A percentile compares a stretch with the other conserved stretches of the same genome.
These are phyloP conservation scores for Fusarium continuum DNA, from an alignment of 2,329 filamentous ascomycete species.

Conservation along the genomic window DNA sequence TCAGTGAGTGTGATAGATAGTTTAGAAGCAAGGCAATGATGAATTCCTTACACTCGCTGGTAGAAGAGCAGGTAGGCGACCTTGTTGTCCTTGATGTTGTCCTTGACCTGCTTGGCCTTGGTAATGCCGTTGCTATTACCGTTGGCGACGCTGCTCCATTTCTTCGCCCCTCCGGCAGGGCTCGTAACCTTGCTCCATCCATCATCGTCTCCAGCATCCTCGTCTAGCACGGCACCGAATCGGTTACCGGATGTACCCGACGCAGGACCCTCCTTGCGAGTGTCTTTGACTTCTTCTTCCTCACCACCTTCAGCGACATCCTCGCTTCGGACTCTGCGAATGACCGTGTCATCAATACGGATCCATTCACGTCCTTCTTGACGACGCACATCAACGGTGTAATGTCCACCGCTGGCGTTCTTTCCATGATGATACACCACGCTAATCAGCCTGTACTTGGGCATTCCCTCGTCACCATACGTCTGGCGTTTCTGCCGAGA, in stretches of 20 bases:
- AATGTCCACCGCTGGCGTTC: conserved; percentile 94
- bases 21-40: conserved; percentile 1
- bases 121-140: conserved; percentile 64
- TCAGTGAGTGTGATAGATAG: conserved; percentile 29
- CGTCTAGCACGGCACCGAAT: conserved; percentile 75
- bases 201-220: conserved; percentile 71
- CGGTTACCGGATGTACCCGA: conserved; percentile 69
- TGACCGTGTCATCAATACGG: conserved; percentile 90
- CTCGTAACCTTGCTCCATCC: conserved; percentile 85
- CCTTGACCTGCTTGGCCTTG: conserved; percentile 67
- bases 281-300: conserved; percentile 77
- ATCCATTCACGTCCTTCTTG: conserved; percentile 98
- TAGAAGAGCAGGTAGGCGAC: conserved; percentile 98
- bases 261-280: conserved; percentile 38
- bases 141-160: conserved; percentile 74
- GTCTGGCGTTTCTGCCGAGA: conserved; percentile 75
- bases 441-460: conserved; percentile 85
- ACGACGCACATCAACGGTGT: conserved; percentile 94
- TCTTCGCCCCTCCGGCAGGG: conserved; percentile 71
- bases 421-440: conserved; percentile 98
- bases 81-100: conserved; percentile 87
- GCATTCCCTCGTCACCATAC: conserved; percentile 72
- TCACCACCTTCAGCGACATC: conserved; percentile 88
- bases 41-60: conserved; percentile 68
- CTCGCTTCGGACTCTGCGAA: conserved; percentile 83